These are phyloP conservation scores for Tuber melanosporum DNA, from an alignment of 495 filamentous ascomycete genomes.

Conservation along the genomic window DNA sequence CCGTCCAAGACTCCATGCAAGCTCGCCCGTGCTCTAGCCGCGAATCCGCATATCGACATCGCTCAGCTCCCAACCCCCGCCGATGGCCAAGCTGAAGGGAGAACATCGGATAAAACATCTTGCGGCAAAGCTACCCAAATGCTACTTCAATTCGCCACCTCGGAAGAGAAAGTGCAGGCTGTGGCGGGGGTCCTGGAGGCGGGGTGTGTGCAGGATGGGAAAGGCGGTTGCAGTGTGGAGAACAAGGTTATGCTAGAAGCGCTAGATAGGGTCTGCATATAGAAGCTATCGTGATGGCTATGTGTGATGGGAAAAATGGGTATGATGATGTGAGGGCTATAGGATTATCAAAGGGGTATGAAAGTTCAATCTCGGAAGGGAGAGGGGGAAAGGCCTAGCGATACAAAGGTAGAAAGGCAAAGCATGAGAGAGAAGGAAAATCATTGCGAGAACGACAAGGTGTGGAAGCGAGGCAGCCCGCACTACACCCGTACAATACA, in stretches of 20 bases:
- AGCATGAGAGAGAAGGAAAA: too few species aligned
- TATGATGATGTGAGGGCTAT: background rate
- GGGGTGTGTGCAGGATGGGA: slow-evolving; percentile 25
- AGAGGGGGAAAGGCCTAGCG: background rate
- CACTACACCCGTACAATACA: too few species aligned
- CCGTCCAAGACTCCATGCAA: background rate
- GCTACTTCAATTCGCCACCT: slow-evolving; percentile 36
- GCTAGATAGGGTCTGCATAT: slow-evolving; percentile 24
- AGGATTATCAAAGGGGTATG: background rate
- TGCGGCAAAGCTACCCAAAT: slow-evolving; percentile 32
- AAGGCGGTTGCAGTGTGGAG: slow-evolving; percentile 37
- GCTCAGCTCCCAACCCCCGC: background rate
- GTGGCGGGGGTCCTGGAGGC: slow-evolving; percentile 29
- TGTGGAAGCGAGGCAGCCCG: too few species aligned
- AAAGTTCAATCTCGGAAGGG: background rate
- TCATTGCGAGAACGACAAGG: too few species aligned
- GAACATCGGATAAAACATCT: slow-evolving; percentile 26
- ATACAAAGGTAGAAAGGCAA: too few species aligned
- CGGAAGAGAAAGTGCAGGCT: slow-evolving; percentile 32
- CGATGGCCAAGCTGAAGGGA: slow-evolving; percentile 11
- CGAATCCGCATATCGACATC: background rate
- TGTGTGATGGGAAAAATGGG: background rate
- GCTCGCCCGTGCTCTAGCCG: background rate
- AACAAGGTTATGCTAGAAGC: slow-evolving; percentile 33
- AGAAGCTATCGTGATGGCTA: background rate